Conservation (phyloP, 352 stramenopile species). For the Phytophthora litchii region DNA sequence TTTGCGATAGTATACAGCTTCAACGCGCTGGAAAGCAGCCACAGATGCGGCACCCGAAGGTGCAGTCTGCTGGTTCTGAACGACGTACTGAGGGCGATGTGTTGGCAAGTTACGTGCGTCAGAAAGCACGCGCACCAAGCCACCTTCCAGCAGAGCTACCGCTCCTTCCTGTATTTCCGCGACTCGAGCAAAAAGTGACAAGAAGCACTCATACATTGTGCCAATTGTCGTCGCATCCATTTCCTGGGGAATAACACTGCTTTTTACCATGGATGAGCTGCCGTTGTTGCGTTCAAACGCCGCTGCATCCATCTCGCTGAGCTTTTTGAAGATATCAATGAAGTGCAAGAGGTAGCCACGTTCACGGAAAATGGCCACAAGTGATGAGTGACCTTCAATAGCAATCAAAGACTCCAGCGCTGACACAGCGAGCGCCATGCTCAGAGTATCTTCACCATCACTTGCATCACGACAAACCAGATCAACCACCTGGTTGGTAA, state of each 20-base stretch:
- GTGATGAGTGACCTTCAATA: constrained; percentile 50
- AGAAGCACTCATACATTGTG: constrained; percentile 83
- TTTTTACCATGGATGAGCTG: constrained; percentile 44
- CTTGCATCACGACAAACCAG: constrained; percentile 77
- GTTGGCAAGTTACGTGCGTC: constrained; percentile 68
- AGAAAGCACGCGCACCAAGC: constrained; percentile 67
- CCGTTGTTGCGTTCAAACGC: constrained; percentile 53
- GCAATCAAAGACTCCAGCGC: constrained; percentile 70
- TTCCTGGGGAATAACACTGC: constrained; percentile 44
- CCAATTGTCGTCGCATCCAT: constrained; percentile 74
- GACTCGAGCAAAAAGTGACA: constrained; percentile 79
- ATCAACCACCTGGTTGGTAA: constrained; percentile 69
- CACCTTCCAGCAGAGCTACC: constrained; percentile 70
- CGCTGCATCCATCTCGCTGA: constrained; percentile 70
- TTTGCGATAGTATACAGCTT: constrained; percentile 73
- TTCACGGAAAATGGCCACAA: constrained; percentile 70
- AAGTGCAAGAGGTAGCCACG: constrained; percentile 84
- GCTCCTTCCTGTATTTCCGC: constrained; percentile 68
- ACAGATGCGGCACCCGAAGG: constrained; percentile 37
- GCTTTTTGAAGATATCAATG: constrained; percentile 74
- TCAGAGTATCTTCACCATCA: constrained; percentile 78
- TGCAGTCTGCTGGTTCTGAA: constrained; percentile 37
- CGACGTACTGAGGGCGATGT: constrained; percentile 68
- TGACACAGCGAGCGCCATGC: constrained; percentile 81
- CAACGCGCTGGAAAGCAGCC: constrained; percentile 63